Evolutionary conservation across 1,284 basidiomycete species (phyloP).

Genomic region (Sanghuangporus baumii): DNA sequence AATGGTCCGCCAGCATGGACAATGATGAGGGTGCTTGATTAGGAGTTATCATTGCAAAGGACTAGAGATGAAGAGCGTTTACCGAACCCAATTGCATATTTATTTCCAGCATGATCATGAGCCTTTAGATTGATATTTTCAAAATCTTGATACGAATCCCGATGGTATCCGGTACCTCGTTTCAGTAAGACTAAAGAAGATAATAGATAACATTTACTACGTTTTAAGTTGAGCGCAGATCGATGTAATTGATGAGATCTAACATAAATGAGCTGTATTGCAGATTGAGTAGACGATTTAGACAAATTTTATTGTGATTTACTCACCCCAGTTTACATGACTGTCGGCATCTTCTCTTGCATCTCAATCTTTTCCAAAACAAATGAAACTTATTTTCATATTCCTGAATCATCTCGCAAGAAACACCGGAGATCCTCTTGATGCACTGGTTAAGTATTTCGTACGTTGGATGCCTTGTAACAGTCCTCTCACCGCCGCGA

Average conservation of each 20-base stretch:
- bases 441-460: not conserved
- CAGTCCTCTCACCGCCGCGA: not conserved
- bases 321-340: not conserved
- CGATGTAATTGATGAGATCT: not conserved
- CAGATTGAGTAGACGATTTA: not conserved
- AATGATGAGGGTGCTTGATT: too few relatives aligned
- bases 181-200: not conserved
- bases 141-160: too few relatives aligned
- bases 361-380: not conserved
- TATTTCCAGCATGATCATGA: too few relatives aligned
- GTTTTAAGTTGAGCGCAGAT: not conserved
- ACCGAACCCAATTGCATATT: too few relatives aligned
- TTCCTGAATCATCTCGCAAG: not conserved
- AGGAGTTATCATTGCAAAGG: too few relatives aligned
- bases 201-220: not conserved
- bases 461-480: not conserved
- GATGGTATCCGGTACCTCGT: not conserved
- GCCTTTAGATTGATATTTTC: too few relatives aligned
- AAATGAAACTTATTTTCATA: not conserved
- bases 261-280: not conserved
- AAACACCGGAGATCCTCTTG: not conserved
- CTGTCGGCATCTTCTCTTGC: not conserved
- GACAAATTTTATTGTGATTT: not conserved
- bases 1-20: too few relatives aligned
- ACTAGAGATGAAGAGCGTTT: too few relatives aligned